These are phyloP conservation scores for Paramyrothecium sp. DNA, from an alignment of 2,329 filamentous ascomycete genomes.

Conservation along the genomic window DNA sequence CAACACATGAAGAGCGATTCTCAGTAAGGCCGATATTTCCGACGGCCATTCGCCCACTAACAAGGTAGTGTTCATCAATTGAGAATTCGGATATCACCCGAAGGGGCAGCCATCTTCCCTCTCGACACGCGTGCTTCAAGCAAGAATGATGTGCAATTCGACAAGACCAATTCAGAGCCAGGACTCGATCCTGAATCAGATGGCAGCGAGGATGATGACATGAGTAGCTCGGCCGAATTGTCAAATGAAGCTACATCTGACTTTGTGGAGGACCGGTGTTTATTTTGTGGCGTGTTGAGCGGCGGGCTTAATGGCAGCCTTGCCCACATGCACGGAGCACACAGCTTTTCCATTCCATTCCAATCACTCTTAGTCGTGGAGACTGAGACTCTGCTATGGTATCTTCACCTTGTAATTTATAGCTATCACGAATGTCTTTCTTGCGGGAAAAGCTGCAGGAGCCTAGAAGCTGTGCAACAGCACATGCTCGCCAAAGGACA, in stretches of 20 bases:
- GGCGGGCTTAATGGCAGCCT: neutral
- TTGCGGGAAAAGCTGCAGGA: neutral
- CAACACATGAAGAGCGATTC: neutral
- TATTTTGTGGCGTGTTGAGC: neutral
- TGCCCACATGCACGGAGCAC: neutral
- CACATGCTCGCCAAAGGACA: neutral
- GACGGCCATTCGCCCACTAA: neutral
- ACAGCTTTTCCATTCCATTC: neutral
- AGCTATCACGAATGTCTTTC: neutral
- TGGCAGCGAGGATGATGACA: neutral
- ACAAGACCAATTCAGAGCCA: neutral
- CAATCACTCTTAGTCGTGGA: neutral
- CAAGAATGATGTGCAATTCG: too few species aligned
- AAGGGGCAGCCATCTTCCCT: neutral
- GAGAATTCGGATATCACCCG: neutral
- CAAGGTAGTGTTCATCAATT: neutral
- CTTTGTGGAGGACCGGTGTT: neutral
- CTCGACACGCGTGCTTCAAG: neutral
- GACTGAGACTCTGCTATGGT: neutral
- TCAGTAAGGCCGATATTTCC: neutral
- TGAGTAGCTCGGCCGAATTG: too few species aligned
- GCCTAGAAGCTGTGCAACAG: neutral
- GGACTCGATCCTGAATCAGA: neutral
- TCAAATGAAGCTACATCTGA: neutral
- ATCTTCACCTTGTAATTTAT: neutral